A percentile compares a stretch with the other conserved stretches of the same genome.
Conservation (phyloP, 192 early-diverging fungal genomes). For the Podila minutissima region DNA sequence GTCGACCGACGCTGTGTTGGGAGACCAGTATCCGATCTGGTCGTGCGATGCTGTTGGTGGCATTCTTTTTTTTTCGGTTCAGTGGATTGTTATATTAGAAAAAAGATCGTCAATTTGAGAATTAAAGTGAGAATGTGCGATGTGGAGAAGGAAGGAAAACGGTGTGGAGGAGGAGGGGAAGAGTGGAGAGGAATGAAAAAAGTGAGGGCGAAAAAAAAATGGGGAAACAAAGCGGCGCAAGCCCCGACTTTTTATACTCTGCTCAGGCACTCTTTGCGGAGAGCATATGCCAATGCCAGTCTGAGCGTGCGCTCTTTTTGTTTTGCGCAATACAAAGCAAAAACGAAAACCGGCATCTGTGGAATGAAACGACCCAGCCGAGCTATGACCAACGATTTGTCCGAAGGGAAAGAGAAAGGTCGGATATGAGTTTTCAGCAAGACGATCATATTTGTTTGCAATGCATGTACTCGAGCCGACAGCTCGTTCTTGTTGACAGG, state of each 20-base stretch:
- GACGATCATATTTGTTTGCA: no score
- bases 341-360: no score
- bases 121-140: neutral
- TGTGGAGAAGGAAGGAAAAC: neutral
- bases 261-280: neutral
- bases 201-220: neutral
- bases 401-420: neutral
- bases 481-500: no score
- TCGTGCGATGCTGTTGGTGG: constrained; percentile 3
- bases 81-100: neutral
- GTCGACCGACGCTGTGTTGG: constrained; percentile 39
- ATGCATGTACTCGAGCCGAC: no score
- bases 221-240: neutral
- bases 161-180: neutral
- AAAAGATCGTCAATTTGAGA: neutral
- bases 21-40: constrained; percentile 39
- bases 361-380: neutral
- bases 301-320: neutral
- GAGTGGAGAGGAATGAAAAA: neutral
- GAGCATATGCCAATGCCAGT: neutral
- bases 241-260: neutral
- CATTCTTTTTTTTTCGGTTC: neutral
- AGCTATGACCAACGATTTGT: neutral
- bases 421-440: no score
- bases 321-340: neutral